Conservation (phyloP, 2,329 filamentous ascomycete species). For the Calonectria montana region DNA sequence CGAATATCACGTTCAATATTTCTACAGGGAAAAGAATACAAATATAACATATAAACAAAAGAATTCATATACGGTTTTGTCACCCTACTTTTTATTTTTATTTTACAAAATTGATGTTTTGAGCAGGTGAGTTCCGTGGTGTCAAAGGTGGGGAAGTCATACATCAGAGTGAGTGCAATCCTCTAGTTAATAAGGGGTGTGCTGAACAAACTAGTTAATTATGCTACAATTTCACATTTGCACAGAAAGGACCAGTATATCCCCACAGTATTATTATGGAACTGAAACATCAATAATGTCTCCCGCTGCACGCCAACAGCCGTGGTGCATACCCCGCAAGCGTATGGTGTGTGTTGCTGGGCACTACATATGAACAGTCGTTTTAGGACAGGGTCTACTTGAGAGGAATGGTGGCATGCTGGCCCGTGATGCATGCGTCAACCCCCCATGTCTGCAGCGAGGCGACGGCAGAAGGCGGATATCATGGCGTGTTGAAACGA, state of each 20-base stretch:
- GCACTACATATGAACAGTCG: not conserved
- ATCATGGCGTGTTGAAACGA: no score
- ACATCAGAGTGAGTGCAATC: no score
- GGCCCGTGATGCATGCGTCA: not conserved
- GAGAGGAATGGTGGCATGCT: slow-evolving; percentile 3
- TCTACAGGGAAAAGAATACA: no score
- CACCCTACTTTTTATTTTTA: no score
- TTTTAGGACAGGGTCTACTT: not conserved
- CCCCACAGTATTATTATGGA: not conserved
- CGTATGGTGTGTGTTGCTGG: not conserved
- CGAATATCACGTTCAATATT: no score
- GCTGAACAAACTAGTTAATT: not conserved
- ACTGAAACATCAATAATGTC: not conserved
- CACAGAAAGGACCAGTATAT: not conserved
- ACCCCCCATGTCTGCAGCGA: not conserved
- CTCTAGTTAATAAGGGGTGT: no score
- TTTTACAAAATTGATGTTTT: no score
- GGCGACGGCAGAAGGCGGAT: not conserved
- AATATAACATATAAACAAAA: no score
- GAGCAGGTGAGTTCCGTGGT: no score
- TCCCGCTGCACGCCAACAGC: not conserved
- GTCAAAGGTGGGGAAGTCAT: no score
- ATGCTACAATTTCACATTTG: not conserved
- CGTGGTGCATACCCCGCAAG: not conserved
- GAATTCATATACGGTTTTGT: no score